A percentile compares a stretch with the other conserved stretches of the same genome.
These are phyloP conservation scores for Mycena albidolilacea DNA, from an alignment of 768 basidiomycete genomes.

Conservation along the genomic window DNA sequence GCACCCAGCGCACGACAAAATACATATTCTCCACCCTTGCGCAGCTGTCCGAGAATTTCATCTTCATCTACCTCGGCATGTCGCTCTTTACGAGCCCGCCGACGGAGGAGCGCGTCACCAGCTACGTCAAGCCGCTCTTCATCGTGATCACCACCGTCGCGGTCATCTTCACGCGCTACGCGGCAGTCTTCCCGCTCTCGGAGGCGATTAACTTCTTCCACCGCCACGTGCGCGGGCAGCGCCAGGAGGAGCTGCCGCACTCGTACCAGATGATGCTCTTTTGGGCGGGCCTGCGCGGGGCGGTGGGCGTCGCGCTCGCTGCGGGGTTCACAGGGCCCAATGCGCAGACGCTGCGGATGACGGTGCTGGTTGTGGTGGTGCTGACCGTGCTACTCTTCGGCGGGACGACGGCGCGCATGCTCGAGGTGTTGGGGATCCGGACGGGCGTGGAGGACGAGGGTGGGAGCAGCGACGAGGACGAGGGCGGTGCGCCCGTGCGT, in stretches of 20 bases:
- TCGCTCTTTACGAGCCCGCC: constrained; percentile 95
- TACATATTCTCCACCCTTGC: constrained; percentile 97
- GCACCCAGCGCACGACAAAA: constrained; percentile 94
- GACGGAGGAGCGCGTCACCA: constrained; percentile 80
- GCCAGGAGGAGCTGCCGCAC: constrained; percentile 93
- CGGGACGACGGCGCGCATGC: constrained; percentile 97
- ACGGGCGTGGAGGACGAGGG: constrained; percentile 96
- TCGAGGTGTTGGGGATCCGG: constrained; percentile 95
- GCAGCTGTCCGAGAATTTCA: constrained; percentile 97
- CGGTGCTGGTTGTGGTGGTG: constrained; percentile 96
- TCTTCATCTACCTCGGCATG: constrained; percentile 98
- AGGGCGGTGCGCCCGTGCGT: constrained; percentile 55
- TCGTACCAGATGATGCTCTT: constrained; percentile 99
- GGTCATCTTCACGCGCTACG: constrained; percentile 95
- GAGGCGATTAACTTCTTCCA: constrained; percentile 96
- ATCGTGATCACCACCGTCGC: constrained; percentile 93
- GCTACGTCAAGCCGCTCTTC: constrained; percentile 95
- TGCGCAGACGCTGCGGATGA: constrained; percentile 91
- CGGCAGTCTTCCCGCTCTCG: constrained; percentile 95
- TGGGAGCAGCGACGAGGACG: constrained; percentile 68
- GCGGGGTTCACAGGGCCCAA: constrained; percentile 96
- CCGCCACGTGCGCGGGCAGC: constrained; percentile 85
- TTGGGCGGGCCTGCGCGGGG: constrained; percentile 97
- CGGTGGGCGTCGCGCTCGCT: constrained; percentile 97
- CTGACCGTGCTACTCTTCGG: constrained; percentile 96